Evolutionary conservation across 331 rosid genomes (phyloP).

Genomic region (Rosa hybrid): DNA sequence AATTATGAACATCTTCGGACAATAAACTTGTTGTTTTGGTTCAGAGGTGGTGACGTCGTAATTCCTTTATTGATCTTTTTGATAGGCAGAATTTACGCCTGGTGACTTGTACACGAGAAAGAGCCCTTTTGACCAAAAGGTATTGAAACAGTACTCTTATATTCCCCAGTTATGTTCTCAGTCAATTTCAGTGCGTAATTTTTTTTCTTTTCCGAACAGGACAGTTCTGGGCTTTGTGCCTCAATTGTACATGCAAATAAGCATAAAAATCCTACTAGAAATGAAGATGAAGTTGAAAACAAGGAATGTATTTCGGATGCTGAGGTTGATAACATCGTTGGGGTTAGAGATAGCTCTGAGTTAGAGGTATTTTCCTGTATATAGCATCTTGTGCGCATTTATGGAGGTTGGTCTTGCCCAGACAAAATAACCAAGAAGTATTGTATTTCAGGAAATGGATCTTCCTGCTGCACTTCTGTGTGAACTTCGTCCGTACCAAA

Average conservation of each 20-base stretch:
- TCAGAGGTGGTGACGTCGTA: conserved; percentile 20
- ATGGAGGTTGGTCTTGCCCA: conserved; percentile 21
- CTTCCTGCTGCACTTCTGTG: conserved; percentile 77
- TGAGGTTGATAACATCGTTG: conserved; percentile 87
- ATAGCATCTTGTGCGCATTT: conserved; percentile 23
- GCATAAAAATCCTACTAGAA: conserved; percentile 52
- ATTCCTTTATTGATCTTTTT: conserved; percentile 14
- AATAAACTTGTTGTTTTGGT: conserved; percentile 13
- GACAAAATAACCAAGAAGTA: conserved; percentile 23
- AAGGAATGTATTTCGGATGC: conserved; percentile 69
- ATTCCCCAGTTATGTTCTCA: conserved; percentile 14
- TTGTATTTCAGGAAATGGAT: conserved; percentile 74
- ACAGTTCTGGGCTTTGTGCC: conserved; percentile 47
- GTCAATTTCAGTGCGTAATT: conserved; percentile 15
- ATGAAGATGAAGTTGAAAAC: conserved; percentile 53
- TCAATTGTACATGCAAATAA: conserved; percentile 36
- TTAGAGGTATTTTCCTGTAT: conserved; percentile 60
- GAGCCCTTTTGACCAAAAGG: conserved; percentile 68
- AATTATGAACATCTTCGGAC: neutral
- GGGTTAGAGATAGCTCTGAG: conserved; percentile 71
- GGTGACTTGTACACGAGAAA: conserved; percentile 73
- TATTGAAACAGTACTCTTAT: conserved; percentile 19
- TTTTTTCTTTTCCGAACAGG: conserved; percentile 34
- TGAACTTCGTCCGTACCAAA: conserved; percentile 87
- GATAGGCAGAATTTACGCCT: conserved; percentile 88